A percentile compares a stretch with the other conserved stretches of the same genome.
Evolutionary conservation across 2,329 filamentous ascomycete species (phyloP).

Genomic region (Xylariaceae sp.): DNA sequence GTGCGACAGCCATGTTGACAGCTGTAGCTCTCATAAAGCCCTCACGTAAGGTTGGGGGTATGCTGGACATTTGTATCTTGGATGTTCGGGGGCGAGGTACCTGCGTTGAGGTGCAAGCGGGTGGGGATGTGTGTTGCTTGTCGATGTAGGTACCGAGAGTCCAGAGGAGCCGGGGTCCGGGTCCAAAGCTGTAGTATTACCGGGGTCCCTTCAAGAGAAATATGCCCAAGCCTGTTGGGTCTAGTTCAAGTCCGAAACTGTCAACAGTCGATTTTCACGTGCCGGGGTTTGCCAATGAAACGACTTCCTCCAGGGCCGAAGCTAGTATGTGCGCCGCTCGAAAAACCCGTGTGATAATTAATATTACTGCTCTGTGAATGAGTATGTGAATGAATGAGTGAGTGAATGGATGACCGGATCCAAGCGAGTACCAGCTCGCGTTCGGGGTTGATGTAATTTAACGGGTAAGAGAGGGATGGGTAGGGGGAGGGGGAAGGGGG

Average conservation of each 20-base stretch:
- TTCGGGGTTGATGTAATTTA: conserved; percentile 35
- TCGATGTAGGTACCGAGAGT: conserved; percentile 27
- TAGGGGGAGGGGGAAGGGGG: conserved; percentile 33
- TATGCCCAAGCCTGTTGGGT: conserved; percentile 29
- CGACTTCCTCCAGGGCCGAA: conserved; percentile 20
- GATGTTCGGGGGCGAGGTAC: conserved; percentile 35
- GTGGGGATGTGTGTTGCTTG: conserved; percentile 29
- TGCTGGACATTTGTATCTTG: conserved; percentile 60
- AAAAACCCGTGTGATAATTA: conserved; percentile 33
- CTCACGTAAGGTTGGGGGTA: conserved; percentile 56
- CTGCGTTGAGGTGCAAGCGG: conserved; percentile 37
- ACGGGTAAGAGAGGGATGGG: conserved; percentile 30
- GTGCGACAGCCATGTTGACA: conserved; percentile 58
- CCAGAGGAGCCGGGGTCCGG: conserved; percentile 32
- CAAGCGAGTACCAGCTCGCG: conserved; percentile 58
- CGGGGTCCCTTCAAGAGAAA: conserved; percentile 27
- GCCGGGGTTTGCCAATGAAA: conserved; percentile 26
- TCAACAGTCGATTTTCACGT: conserved; percentile 19
- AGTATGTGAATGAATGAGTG: conserved; percentile 6
- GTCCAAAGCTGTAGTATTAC: conserved; percentile 32
- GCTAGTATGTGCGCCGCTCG: conserved; percentile 20
- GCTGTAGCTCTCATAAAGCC: conserved; percentile 45
- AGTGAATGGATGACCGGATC: conserved; percentile 47
- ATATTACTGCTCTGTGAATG: conserved; percentile 34
- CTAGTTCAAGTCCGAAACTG: conserved; percentile 30